phyloP scores from a whole-genome alignment of 257 asterid genomes.

The Lantana camara region DNA sequence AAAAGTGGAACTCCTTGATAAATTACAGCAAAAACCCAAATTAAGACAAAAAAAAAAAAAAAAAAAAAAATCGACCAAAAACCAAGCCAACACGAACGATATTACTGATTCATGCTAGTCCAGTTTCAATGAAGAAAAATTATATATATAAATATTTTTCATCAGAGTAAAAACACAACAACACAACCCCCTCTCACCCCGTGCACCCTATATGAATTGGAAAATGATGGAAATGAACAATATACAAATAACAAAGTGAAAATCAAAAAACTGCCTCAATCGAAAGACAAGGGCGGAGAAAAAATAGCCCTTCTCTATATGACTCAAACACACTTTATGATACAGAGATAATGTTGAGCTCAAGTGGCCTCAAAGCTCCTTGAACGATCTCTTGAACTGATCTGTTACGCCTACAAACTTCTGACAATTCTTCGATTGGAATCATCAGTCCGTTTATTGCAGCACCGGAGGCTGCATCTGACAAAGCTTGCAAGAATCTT shows the following conservation, averaged over 20 bases:
- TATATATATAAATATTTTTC: not conserved
- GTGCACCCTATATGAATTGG: conserved; percentile 42
- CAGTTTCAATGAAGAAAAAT: conserved; percentile 22
- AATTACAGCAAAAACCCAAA: conserved; percentile 26
- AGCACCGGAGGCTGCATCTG: conserved; percentile 67
- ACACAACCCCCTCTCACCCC: conserved; percentile 38
- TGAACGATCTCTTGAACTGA: conserved; percentile 97
- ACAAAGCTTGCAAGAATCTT: conserved; percentile 75
- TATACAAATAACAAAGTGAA: conserved; percentile 35
- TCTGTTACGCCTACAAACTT: conserved; percentile 91
- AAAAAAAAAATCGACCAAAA: conserved; percentile 31
- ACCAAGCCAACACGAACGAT: conserved; percentile 23
- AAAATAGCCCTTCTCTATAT: conserved; percentile 58
- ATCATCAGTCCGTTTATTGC: conserved; percentile 58
- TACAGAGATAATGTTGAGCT: conserved; percentile 63
- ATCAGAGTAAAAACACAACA: conserved; percentile 33
- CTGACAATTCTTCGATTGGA: conserved; percentile 90
- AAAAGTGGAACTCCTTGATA: not conserved
- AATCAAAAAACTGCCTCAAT: conserved; percentile 37
- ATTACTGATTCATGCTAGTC: conserved; percentile 15
- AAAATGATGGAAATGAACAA: conserved; percentile 34
- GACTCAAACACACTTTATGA: conserved; percentile 50
- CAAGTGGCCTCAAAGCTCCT: conserved; percentile 94
- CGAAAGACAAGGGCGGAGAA: conserved; percentile 52
- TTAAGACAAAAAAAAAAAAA: conserved; percentile 5